Evolutionary conservation across 2,329 filamentous ascomycete genomes (phyloP), one percentile per base, ranked within the genome.

Genomic region (Rutstroemia sydowiana): DNA sequence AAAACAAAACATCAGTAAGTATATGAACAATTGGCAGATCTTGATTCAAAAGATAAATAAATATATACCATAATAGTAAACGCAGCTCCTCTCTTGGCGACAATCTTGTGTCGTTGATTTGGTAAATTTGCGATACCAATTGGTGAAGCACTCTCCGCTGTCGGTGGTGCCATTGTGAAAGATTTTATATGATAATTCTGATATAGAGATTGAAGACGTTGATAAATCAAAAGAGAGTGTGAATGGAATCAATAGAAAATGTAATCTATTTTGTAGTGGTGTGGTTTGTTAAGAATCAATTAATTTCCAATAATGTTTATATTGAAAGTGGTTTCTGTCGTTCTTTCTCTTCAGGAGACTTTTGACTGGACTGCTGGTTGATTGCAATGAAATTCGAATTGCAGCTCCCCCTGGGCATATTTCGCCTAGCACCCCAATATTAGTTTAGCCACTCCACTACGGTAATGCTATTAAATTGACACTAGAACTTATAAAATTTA

Each of bases 11-110:
- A n/a, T n/a, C 28, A 16, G 34, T 59, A 23, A 58, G 49, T 26
- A 52, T 36, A 8, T 26, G 4, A 26, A 26, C 23, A 18, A 34
- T n/a, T 18, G 13, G 2, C 9, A 28, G 14, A 42, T 42, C 39
- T 42, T 20, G 13, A 42, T 23, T 21, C 3, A 3, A 13, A 26
- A 42, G 11, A 30, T 8, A 14, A 23, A n/a, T n/a, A 31, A 21
- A 48, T 30, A 32, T 55, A 11, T 77, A 96, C 93, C 93, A 98
- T 98, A 68, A 98, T 96, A 61, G 93, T 98, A 75, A 98, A 98
- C 69, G 91, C 88, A 68, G 93, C 95, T 75, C 93, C 93, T 75
- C 95, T 86, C 74, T 86, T 83, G 58, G 78, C 79, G 67, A 86
- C 82, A 68, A 86, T 86, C 75, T 86, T 86, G 75, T 86, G 82